Evolutionary conservation across 1,139 yeast species (phyloP).

Genomic region (Candida dubliniensis): DNA sequence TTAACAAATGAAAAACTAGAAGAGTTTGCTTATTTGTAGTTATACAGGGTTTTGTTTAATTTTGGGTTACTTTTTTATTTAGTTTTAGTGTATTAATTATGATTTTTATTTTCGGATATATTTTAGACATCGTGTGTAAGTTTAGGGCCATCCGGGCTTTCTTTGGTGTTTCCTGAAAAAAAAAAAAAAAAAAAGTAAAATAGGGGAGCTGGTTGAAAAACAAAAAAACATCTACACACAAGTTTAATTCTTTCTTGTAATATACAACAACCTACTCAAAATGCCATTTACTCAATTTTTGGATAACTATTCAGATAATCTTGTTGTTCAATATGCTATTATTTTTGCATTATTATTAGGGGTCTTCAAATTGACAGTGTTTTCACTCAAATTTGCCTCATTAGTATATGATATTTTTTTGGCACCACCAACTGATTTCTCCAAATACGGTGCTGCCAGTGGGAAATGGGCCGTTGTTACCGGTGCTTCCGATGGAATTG

Average conservation of each 20-base stretch:
- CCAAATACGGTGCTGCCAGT: conserved; percentile 65
- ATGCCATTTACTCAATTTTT: conserved; percentile 19
- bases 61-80: background rate
- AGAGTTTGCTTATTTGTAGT: conserved; percentile 37
- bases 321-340: conserved; percentile 24
- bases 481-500: conserved; percentile 98
- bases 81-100: background rate
- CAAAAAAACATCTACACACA: background rate
- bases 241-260: background rate
- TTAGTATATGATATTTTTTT: conserved; percentile 58
- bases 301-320: conserved; percentile 19
- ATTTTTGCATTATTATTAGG: conserved; percentile 49
- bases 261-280: background rate
- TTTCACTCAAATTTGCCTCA: conserved; percentile 39
- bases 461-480: conserved; percentile 89
- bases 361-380: conserved; percentile 45
- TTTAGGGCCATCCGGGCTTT: no score
- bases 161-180: background rate
- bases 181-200: background rate
- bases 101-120: background rate
- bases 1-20: conserved; percentile 43
- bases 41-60: background rate
- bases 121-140: no score
- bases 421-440: conserved; percentile 61
- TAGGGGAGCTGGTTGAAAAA: background rate